Percentiles rank a stretch among this genome's conserved stretches.
Conservation (phyloP, 768 basidiomycete genomes). For the Trametes sanguinea region DNA sequence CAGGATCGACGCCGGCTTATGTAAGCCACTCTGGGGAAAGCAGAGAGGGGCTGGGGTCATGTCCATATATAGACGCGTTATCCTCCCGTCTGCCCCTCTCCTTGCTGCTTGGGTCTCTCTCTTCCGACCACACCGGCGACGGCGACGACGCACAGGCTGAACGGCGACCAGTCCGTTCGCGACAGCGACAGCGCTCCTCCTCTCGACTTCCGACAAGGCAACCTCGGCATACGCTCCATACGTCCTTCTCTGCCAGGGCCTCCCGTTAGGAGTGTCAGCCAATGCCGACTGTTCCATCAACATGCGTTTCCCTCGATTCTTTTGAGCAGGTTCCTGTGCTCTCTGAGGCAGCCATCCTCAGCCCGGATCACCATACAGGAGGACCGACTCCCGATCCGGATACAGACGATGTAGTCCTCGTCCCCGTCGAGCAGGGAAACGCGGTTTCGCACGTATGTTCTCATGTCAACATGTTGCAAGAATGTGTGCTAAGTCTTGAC, state of each 20-base stretch:
- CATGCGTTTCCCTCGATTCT: slow-evolving; percentile 17
- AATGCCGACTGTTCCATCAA: slow-evolving; percentile 32
- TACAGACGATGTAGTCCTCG: slow-evolving; percentile 29
- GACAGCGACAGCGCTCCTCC: not conserved
- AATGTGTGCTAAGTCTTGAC: not conserved
- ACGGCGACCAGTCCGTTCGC: not conserved
- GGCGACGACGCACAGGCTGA: slow-evolving; percentile 1
- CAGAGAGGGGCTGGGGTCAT: not conserved
- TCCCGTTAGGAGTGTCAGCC: not conserved
- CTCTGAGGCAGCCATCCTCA: slow-evolving; percentile 1
- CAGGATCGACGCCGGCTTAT: not conserved
- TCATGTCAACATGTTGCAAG: not conserved
- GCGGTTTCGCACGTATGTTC: slow-evolving; percentile 26
- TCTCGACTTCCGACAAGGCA: not conserved
- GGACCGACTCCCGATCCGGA: slow-evolving; percentile 35
- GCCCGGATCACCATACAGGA: slow-evolving; percentile 5
- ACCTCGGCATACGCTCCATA: not conserved
- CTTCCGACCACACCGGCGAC: slow-evolving; percentile 2
- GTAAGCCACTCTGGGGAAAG: not conserved
- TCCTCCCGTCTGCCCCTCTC: not conserved
- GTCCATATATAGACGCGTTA: slow-evolving; percentile 10
- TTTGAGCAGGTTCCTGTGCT: not conserved
- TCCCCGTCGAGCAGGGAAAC: slow-evolving; percentile 26
- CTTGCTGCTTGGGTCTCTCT: slow-evolving; percentile 1
- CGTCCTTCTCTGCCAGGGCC: too few relatives aligned